Base-by-base conservation (phyloP, 768 basidiomycete genomes). In the Pleurotus pulmonarius region DNA sequence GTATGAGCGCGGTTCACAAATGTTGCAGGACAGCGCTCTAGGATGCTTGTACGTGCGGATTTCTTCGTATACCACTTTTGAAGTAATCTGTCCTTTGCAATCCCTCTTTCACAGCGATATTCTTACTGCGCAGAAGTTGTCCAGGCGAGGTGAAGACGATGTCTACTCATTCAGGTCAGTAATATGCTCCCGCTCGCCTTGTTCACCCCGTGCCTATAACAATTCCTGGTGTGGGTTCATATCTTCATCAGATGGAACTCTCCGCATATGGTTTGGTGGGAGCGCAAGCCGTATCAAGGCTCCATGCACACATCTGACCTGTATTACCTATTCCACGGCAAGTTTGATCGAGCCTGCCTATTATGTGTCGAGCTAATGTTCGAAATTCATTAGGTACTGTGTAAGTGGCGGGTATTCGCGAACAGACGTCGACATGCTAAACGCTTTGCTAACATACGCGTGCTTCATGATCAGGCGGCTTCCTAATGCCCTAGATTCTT, bases 221-320 rank as follows among this genome's bases (percentile, higher is more conserved):
- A 24, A 6, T 26, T 24, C 15, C 3, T 11, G 25, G 25, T 11
- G 6, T 43, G 9, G 9, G 11, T 9, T 34, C 9, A 9, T 34
- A 9, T 34, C 29, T 9, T 34, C 29, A 8, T 26, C 7, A 76
- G 76, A 25, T 78, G 76, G 73, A 73, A 78, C 61, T 71, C 75
- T 13, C 73, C 77, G 16, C 70, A 77, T 58, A 67, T 75, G 3
- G 73, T 77, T 1, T 24, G 74, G 5, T 74, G 64, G 54, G 67
- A 73, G 39, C 61, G 61, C 11, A 66, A 57, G 22, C 74, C 75
- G 0, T 78, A 66, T 51, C 58, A 67, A 49, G 77, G 76, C 11
- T 72, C 71, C 1, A 73, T 71, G 66, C 76, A 77, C 57, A 76
- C 75, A 0, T 75, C 74, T 3, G 77, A 78, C 61, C 56, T 78